Base-by-base conservation (phyloP, 2,329 filamentous ascomycete species). In the Fusarium brevicatenulatum region DNA sequence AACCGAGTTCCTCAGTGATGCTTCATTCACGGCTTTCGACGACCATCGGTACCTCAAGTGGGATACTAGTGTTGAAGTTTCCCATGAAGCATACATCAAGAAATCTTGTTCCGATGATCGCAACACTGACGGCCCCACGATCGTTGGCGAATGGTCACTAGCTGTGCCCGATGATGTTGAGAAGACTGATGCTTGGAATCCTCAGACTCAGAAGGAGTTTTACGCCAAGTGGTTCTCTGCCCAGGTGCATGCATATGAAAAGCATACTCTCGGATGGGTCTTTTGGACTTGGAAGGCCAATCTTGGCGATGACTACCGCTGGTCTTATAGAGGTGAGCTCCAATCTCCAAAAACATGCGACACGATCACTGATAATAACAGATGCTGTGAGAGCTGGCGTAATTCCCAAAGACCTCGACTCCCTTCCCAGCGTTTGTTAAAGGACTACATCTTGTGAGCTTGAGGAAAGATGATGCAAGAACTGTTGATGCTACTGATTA, bases 1-100 rank as follows among this genome's bases (percentile, higher is more conserved):
- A 4, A 85, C 81, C 32, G 72, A 84, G 57, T 82, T 80, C 59
- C 79, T 90, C 16, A 76, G 80, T 18, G 80, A 82, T 71, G 80
- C 81, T 19, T 79, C 82, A 44, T 84, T 82, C 74, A 82, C 85
- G 9, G 85, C 85, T 23, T 91, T 86, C 73, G 89, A 91, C 76
- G 86, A 90, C 79, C 89, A 90, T 76, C 84, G 87, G 36, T 91
- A 91, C 78, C 79, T 89, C 47, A 90, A 90, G 77, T 91, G 85
- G 83, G 76, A 77, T n/a, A 68, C 66, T 9, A 72, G 62, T 53
- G 66, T 78, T 21, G 32, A 60, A 6, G 84, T 84, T 72, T 73
- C 64, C 2, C 68, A 83, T 40, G 72, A 79, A 9, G 77, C 80
- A 16, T 91, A 90, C 72, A 82, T 91, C 64, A 58, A 75, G 13